phyloP scores from a whole-genome alignment of 129 eudicot genomes.

The Tanacetum coccineum region DNA sequence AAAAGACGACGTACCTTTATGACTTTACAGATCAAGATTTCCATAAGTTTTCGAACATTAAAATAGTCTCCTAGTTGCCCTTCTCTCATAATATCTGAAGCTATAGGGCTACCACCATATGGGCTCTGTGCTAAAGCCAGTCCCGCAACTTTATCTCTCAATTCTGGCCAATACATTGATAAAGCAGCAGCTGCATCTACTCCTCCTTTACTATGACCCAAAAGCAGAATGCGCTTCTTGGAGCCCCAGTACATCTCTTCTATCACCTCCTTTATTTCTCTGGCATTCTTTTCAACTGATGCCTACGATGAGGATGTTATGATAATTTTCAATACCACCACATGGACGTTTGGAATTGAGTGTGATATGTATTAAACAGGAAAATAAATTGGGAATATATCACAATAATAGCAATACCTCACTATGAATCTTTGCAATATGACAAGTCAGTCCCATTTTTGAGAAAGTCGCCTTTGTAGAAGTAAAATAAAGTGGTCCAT shows the following conservation, averaged over 20 bases:
- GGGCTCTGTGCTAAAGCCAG: constrained; percentile 92
- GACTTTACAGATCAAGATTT: constrained; percentile 90
- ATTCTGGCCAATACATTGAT: constrained; percentile 91
- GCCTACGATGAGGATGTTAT: constrained; percentile 46
- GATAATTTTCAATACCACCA: constrained; percentile 5
- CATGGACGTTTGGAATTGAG: no score
- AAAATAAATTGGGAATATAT: neutral
- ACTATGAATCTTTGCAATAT: constrained; percentile 98
- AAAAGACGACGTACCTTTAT: constrained; percentile 55
- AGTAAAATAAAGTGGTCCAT: constrained; percentile 91
- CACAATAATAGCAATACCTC: constrained; percentile 55
- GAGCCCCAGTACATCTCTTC: constrained; percentile 96
- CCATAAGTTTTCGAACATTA: constrained; percentile 85
- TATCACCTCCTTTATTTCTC: constrained; percentile 76
- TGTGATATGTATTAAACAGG: neutral
- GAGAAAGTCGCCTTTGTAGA: constrained; percentile 73
- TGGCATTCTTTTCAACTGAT: constrained; percentile 91
- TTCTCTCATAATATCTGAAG: constrained; percentile 81
- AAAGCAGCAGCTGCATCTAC: constrained; percentile 89
- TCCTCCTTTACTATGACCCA: constrained; percentile 97
- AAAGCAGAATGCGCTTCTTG: constrained; percentile 71
- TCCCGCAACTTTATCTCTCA: constrained; percentile 95
- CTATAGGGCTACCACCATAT: constrained; percentile 94
- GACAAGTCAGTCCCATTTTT: constrained; percentile 93
- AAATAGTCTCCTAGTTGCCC: constrained; percentile 97